Evolutionary conservation across 2,329 filamentous ascomycete species (phyloP), one percentile per base, ranked within the genome.

Genomic region (Leptoxyphium fumago): DNA sequence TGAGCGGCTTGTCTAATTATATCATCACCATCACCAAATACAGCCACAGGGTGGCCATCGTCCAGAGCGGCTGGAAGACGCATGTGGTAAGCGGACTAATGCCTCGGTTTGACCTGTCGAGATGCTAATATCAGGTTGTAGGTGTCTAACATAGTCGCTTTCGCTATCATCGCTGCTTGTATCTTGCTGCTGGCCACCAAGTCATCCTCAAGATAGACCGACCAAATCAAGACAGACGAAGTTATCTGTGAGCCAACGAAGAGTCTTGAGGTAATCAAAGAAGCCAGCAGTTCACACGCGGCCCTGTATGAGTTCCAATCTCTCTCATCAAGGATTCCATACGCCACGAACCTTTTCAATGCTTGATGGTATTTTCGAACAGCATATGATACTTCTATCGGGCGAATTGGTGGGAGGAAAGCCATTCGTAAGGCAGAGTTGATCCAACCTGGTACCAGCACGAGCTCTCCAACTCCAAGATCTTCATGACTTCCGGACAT

Each of bases 11-110:
- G 48, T 79, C 79, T 1, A 96, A 94, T 59, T 98, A 98, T 59
- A 78, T 94, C 50, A 81, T 78, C 70, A 76, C 72, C 53, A 78
- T 96, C 18, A 82, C 82, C 54, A 81, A 84, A 59, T 98, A 94
- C 61, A 82, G 82, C 53, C 72, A 75, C 34, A 77, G 80, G 51
- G 73, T 74, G 21, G 91, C 91, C 0, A 73, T 96, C 50, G 91
- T 98, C 34, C 91, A 98, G 67, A 83, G 79, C 28, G 91, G 91
- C 1, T 91, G 84, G 82, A 89, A 86, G 64, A 96, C 91, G 32
- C 88, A 96, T 60, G 63, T 80, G 38, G 83, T 94, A 40, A 51
- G 61, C 55, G 13, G 34, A 9, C 30, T 41, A 40, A n/a, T n/a
- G n/a, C n/a, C 13, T 17, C 14, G 8, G 13, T 30, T 29, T 30